Conservation (phyloP, 106 monocot genomes). For the Iris macrosiphon region DNA sequence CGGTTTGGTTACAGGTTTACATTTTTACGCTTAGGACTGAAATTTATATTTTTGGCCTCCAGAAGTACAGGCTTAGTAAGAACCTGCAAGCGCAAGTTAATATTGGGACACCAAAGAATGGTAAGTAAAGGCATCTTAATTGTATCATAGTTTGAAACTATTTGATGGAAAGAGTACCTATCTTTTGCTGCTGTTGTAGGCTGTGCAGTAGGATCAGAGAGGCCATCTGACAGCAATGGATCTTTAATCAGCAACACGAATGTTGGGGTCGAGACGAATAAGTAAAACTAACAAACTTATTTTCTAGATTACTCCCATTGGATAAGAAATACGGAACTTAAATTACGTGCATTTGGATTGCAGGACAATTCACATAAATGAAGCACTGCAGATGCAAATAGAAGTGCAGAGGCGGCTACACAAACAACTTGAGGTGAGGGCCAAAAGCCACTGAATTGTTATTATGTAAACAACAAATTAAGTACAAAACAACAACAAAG, state of each 20-base stretch:
- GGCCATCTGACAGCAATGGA: slow-evolving; percentile 27
- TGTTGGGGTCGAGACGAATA: slow-evolving; percentile 31
- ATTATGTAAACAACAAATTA: no score
- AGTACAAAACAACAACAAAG: neutral
- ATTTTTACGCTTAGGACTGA: neutral
- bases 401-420: slow-evolving; percentile 80
- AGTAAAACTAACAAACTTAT: slow-evolving; percentile 34
- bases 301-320: neutral
- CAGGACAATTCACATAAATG: slow-evolving; percentile 67
- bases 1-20: neutral
- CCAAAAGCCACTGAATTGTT: no score
- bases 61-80: slow-evolving; percentile 66
- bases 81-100: slow-evolving; percentile 42
- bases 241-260: slow-evolving; percentile 15
- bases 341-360: slow-evolving; percentile 2
- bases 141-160: neutral
- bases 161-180: neutral
- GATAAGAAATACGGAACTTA: neutral
- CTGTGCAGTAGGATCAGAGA: slow-evolving; percentile 23
- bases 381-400: slow-evolving; percentile 86
- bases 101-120: slow-evolving; percentile 18
- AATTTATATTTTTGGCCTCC: slow-evolving; percentile 1
- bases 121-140: slow-evolving; percentile 17
- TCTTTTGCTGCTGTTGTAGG: slow-evolving; percentile 7
- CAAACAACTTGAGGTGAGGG: slow-evolving; percentile 81